Percentiles rank a stretch among this genome's conserved stretches.
phyloP scores from a whole-genome alignment of 2,329 filamentous ascomycete species.

The Drechslerella dactyloides region DNA sequence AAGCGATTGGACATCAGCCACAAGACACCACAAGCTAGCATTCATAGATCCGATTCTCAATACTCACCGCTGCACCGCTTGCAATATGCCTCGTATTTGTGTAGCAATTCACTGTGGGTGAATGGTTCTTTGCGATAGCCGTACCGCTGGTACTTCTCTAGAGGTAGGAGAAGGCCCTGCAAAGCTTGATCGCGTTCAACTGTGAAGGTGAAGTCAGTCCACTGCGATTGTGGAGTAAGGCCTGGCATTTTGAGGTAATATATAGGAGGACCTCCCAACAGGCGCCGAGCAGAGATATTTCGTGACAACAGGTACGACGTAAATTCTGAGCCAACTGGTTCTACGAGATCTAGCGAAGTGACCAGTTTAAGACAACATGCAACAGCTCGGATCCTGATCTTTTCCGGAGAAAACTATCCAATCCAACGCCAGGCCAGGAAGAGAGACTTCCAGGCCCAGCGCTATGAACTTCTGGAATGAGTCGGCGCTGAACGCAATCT shows the following conservation, averaged over 20 bases:
- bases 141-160: constrained; percentile 33
- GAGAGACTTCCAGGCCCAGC: too few relatives aligned
- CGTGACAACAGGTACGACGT: too few relatives aligned
- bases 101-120: constrained; percentile 28
- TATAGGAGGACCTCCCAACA: neutral
- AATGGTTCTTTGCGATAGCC: constrained; percentile 31
- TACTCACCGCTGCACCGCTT: constrained; percentile 35
- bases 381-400: too few relatives aligned
- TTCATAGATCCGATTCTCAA: neutral
- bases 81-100: constrained; percentile 38
- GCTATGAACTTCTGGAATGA: too few relatives aligned
- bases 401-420: too few relatives aligned
- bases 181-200: constrained; percentile 18
- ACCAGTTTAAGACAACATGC: too few relatives aligned
- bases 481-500: too few relatives aligned
- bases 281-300: too few relatives aligned
- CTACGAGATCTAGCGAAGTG: too few relatives aligned
- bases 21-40: neutral
- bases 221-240: constrained; percentile 10
- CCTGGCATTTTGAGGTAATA: constrained; percentile 20
- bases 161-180: constrained; percentile 16
- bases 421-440: too few relatives aligned
- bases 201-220: constrained; percentile 32
- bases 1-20: neutral
- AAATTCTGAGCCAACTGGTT: too few relatives aligned